phyloP scores from a whole-genome alignment of 331 rosid species.

The Spiraea crenata region DNA sequence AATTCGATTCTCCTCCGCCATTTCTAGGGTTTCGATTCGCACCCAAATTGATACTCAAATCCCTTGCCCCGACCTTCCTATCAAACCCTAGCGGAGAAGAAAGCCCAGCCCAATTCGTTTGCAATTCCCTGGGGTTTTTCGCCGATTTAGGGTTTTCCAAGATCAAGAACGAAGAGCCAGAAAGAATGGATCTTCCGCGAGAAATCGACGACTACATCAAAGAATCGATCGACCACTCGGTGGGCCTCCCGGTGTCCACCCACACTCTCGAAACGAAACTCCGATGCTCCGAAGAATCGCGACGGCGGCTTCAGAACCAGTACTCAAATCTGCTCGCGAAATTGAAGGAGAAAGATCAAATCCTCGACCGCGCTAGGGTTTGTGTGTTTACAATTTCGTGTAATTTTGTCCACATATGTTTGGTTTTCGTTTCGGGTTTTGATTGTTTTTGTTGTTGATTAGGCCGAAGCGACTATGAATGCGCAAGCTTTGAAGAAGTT shows the following conservation, averaged over 20 bases:
- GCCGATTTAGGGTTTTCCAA: conserved; percentile 19
- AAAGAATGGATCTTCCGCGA: conserved; percentile 59
- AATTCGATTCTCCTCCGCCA: neutral
- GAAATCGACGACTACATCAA: conserved; percentile 55
- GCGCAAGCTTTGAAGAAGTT: conserved; percentile 86
- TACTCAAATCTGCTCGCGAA: conserved; percentile 38
- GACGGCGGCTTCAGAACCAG: conserved; percentile 48
- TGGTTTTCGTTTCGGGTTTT: neutral
- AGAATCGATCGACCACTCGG: conserved; percentile 54
- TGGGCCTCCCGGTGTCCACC: conserved; percentile 65
- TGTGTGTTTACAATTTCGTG: neutral
- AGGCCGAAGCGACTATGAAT: conserved; percentile 77
- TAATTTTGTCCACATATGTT: neutral
- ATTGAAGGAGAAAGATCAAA: conserved; percentile 60
- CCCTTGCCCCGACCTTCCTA: neutral
- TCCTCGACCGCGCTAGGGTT: conserved; percentile 64
- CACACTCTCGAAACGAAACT: conserved; percentile 61
- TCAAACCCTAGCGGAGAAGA: neutral
- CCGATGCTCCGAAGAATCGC: conserved; percentile 55
- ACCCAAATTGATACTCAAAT: neutral
- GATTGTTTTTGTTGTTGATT: neutral
- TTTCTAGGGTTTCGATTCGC: conserved; percentile 18
- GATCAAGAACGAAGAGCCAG: neutral
- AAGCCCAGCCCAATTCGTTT: neutral
- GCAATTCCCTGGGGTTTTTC: neutral